A percentile compares a stretch with the other conserved stretches of the same genome.
Evolutionary conservation across 768 basidiomycete species (phyloP).

Genomic region (Cystobasidium onofrii): DNA sequence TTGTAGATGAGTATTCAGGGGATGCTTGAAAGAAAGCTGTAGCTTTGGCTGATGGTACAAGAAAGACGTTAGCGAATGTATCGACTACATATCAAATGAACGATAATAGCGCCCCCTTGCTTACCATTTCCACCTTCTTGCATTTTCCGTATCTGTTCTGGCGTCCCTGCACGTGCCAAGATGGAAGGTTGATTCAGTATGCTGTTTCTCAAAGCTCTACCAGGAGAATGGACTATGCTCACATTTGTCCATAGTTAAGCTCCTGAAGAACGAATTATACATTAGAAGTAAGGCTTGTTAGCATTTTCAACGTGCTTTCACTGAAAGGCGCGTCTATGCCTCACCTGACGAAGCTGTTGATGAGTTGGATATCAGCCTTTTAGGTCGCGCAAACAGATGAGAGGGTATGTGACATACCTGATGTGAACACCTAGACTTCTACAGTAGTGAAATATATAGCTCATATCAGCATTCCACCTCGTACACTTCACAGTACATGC

Average conservation of each 20-base stretch:
- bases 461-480: conserved; percentile 29
- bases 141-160: conserved; percentile 54
- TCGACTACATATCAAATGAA: too few relatives aligned
- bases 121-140: conserved; percentile 74
- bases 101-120: not conserved
- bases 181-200: conserved; percentile 27
- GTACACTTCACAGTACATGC: conserved; percentile 54
- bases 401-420: not conserved
- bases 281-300: not conserved
- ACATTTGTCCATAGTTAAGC: conserved; percentile 96
- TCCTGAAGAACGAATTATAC: conserved; percentile 66
- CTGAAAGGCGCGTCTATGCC: conserved; percentile 15
- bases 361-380: not conserved
- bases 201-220: not conserved
- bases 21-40: conserved; percentile 25
- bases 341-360: conserved; percentile 33
- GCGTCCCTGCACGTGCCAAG: conserved; percentile 35
- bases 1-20: conserved; percentile 47
- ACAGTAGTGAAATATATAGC: not conserved
- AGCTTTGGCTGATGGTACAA: conserved; percentile 24
- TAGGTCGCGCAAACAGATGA: not conserved
- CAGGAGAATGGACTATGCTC: conserved; percentile 44
- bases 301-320: not conserved
- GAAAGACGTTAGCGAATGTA: too few relatives aligned
- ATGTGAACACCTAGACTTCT: conserved; percentile 31